A percentile compares a stretch with the other conserved stretches of the same genome.
phyloP scores from a whole-genome alignment of 495 filamentous ascomycete species.

The Talaromyces nanjingensis region DNA sequence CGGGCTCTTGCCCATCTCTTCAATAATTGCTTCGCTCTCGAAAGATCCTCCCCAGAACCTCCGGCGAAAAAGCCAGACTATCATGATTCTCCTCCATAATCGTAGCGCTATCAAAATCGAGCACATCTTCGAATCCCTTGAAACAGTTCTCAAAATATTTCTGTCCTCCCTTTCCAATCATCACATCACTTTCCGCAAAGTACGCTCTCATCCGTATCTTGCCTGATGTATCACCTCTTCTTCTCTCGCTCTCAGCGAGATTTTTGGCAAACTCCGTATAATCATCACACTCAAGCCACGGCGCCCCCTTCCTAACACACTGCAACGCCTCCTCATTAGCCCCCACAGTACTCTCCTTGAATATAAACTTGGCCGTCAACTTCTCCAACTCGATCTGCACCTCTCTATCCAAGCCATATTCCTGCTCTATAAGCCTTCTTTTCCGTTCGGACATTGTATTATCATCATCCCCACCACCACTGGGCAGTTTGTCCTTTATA shows the following conservation, averaged over 20 bases:
- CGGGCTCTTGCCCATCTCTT: not conserved
- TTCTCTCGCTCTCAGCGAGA: constrained; percentile 10
- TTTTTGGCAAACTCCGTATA: constrained; percentile 19
- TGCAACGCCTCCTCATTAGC: constrained; percentile 29
- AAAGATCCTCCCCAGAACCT: constrained; percentile 19
- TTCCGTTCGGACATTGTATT: constrained; percentile 9
- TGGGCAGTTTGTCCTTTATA: not conserved
- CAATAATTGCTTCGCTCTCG: not conserved
- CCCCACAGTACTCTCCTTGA: constrained; percentile 21
- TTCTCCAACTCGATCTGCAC: constrained; percentile 19
- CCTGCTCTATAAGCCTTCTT: constrained; percentile 12
- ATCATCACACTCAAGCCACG: constrained; percentile 24
- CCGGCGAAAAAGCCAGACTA: constrained; percentile 17
- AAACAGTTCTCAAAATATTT: constrained; percentile 28
- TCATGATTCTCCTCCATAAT: constrained; percentile 25
- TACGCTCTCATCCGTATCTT: constrained; percentile 16
- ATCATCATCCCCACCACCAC: not conserved
- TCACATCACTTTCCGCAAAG: constrained; percentile 21
- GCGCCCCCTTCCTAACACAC: constrained; percentile 20
- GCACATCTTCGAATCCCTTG: constrained; percentile 12
- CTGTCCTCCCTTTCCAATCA: constrained; percentile 25
- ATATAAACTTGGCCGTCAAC: constrained; percentile 16
- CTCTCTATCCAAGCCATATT: constrained; percentile 14
- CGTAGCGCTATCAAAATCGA: constrained; percentile 13
- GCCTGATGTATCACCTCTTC: not conserved